Evolutionary conservation across 2,329 filamentous ascomycete genomes (phyloP).

Genomic region (Calonectria hongkongensis): DNA sequence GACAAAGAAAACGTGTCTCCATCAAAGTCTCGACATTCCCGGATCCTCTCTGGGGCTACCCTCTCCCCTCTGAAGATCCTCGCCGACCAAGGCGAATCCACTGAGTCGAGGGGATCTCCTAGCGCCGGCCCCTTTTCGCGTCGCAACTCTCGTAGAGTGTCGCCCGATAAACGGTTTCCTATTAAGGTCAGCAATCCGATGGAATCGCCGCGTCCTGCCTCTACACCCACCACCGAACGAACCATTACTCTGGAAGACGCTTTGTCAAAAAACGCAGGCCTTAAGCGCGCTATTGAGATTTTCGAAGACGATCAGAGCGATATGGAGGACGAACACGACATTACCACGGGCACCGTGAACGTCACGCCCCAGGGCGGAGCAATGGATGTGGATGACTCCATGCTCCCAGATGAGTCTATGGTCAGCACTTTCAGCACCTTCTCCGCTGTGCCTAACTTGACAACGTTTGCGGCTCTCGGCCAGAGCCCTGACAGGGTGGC

Average conservation of each 20-base stretch:
- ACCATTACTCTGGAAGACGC: conserved; percentile 72
- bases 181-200: conserved; percentile 70
- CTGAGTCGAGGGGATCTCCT: conserved; percentile 48
- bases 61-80: conserved; percentile 76
- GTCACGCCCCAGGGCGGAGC: conserved; percentile 50
- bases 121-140: conserved; percentile 58
- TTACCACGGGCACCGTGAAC: conserved; percentile 52
- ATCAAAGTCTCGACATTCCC: conserved; percentile 70
- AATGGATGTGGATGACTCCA: conserved; percentile 60
- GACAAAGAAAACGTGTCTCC: conserved; percentile 70
- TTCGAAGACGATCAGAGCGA: conserved; percentile 72
- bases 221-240: conserved; percentile 56
- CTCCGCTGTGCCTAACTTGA: conserved; percentile 92
- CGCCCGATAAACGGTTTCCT: conserved; percentile 76
- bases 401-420: conserved; percentile 81
- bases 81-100: conserved; percentile 57
- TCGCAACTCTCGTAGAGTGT: conserved; percentile 69
- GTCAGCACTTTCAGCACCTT: conserved; percentile 92
- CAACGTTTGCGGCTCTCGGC: conserved; percentile 84
- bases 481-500: conserved; percentile 76
- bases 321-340: conserved; percentile 56
- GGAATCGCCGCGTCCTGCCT: conserved; percentile 46
- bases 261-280: conserved; percentile 72
- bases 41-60: conserved; percentile 74
- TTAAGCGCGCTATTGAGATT: conserved; percentile 77